These are phyloP conservation scores for Sporothrix schenckii DNA, from an alignment of 2,329 filamentous ascomycete species.

Conservation along the genomic window DNA sequence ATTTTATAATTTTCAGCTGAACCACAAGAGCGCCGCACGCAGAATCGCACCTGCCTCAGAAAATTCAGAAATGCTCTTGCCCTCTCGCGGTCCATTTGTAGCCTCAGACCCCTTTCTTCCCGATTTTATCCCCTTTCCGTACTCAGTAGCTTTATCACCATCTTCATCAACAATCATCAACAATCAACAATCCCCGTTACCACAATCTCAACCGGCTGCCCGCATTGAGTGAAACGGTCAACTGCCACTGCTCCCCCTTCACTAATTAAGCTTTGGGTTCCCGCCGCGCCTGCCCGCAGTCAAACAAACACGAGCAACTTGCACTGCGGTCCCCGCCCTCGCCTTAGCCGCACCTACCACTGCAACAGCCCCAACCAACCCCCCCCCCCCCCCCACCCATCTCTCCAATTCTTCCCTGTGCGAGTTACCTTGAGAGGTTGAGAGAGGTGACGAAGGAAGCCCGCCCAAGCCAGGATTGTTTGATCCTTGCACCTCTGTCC, in stretches of 20 bases:
- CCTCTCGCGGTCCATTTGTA: neutral
- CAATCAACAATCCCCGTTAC: neutral
- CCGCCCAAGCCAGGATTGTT: conserved; percentile 19
- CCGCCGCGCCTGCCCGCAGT: conserved; percentile 26
- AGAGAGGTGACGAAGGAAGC: conserved; percentile 14
- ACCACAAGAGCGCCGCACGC: neutral
- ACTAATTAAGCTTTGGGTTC: conserved; percentile 34
- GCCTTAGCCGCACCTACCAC: conserved; percentile 34
- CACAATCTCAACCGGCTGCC: neutral
- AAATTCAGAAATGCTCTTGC: neutral
- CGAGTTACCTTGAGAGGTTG: conserved; percentile 1
- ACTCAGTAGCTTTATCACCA: neutral
- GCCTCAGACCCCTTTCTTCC: neutral
- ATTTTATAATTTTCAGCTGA: conserved; percentile 25
- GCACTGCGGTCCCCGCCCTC: conserved; percentile 31
- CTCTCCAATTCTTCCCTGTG: conserved; percentile 15
- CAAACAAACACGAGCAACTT: conserved; percentile 10
- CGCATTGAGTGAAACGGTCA: conserved; percentile 13
- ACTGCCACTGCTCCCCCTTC: neutral
- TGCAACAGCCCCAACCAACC: conserved; percentile 20
- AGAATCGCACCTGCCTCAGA: neutral
- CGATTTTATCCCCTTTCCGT: conserved; percentile 1
- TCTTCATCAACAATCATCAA: conserved; percentile 1
- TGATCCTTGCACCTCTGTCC: conserved; percentile 26
- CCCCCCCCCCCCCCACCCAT: conserved; percentile 3